Evolutionary conservation across 2,329 filamentous ascomycete genomes (phyloP), one percentile per base, ranked within the genome.

Genomic region (Plenodomus lindquistii): DNA sequence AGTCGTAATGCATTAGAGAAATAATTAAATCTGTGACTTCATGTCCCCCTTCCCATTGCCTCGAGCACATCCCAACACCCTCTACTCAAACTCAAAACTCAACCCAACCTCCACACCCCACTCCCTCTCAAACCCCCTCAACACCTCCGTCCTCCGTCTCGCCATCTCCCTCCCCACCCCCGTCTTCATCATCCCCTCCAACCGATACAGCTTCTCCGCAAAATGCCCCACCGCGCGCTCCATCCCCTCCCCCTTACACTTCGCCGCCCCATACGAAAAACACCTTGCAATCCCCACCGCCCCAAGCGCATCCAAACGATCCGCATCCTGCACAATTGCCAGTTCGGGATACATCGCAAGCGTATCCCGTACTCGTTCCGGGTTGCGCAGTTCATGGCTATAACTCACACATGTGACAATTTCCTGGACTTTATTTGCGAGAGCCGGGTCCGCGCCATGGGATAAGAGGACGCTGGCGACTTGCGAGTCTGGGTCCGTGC

Each of bases 301-400:
- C 1, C 92, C 93, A 41, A 97, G 85, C 3, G 91, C 89, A 73
- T 97, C 93, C n/a, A 97, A 77, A 6, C 92, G 81, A 75, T 97
- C 93, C 3, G 92, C 92, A 71, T 97, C 93, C 74, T 97, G 92
- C 24, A 97, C 91, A 40, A 96, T 83, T 0, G 84, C 91, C 27
- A 94, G 76, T 70, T 94, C 90, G 1, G 89, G 89, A 31, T 88
- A 77, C 22, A 74, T 65, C 5, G 67, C 68, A n/a, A 95, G 77
- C n/a, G 92, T 77, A 1, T 75, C 71, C n/a, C 71, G 72, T 8
- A 90, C 85, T 11, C 75, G 73, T 5, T 72, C 74, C 1, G 87
- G 86, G 63, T 91, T 79, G 60, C 81, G 82, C 40, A 83, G 77
- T 72, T 97, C 92, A 56, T 81, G 80, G 2, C 83, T 86, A 75